phyloP scores from a whole-genome alignment of 208 protist species.

The Acanthamoeba royreba region DNA sequence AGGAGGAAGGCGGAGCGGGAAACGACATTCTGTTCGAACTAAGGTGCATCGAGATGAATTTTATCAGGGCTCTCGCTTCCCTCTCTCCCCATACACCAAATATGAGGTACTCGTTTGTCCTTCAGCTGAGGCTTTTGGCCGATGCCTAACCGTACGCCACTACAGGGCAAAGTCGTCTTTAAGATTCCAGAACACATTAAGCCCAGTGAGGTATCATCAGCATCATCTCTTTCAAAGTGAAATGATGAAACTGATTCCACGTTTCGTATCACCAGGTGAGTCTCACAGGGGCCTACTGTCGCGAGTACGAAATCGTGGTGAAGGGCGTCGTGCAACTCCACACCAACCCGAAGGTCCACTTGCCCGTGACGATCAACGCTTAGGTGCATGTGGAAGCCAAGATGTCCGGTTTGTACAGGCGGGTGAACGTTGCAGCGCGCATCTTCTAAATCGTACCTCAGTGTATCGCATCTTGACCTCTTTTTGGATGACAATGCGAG shows the following conservation, averaged over 20 bases:
- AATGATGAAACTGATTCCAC: too few species aligned
- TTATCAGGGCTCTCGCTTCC: slow-evolving; percentile 5
- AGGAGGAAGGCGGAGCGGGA: background rate
- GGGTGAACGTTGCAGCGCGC: too few species aligned
- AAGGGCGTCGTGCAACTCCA: slow-evolving; percentile 20
- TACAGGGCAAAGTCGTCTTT: background rate
- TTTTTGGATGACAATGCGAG: too few species aligned
- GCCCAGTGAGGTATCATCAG: background rate
- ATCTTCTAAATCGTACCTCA: too few species aligned
- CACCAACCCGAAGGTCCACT: slow-evolving; percentile 1
- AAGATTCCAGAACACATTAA: background rate
- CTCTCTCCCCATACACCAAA: background rate
- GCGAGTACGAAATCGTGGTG: slow-evolving; percentile 29
- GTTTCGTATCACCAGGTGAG: background rate
- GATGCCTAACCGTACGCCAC: background rate
- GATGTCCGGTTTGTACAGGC: too few species aligned
- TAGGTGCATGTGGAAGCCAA: background rate
- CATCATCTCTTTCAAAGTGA: too few species aligned
- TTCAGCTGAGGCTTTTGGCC: background rate
- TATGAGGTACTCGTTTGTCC: background rate
- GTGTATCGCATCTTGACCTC: too few species aligned
- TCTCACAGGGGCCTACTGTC: background rate
- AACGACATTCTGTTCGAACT: background rate
- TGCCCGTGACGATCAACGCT: background rate
- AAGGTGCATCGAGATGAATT: slow-evolving; percentile 13